Conservation (phyloP, 305 asterid species). For the Fraxinus dipetala region DNA sequence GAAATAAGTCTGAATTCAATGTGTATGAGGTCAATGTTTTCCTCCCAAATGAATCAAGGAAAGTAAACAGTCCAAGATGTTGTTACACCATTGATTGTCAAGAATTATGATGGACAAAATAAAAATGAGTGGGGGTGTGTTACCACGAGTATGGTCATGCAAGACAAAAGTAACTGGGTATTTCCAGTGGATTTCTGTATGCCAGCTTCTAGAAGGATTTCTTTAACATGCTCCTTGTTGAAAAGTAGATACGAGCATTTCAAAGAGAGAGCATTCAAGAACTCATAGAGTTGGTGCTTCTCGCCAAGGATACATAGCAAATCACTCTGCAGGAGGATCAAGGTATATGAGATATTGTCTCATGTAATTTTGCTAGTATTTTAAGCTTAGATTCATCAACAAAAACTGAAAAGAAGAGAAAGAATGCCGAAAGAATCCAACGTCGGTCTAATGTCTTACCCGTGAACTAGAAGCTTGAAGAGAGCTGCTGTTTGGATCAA, state of each 20-base stretch:
- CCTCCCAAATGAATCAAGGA: not conserved
- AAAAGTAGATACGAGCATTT: conserved; percentile 90
- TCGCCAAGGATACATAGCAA: conserved; percentile 67
- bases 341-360: conserved; percentile 25
- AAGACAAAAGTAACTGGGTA: conserved; percentile 63
- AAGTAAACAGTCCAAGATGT: conserved; percentile 1
- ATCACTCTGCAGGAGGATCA: conserved; percentile 58
- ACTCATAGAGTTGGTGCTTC: conserved; percentile 76
- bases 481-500: conserved; percentile 68
- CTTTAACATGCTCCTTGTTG: conserved; percentile 81
- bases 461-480: conserved; percentile 54
- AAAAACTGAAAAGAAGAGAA: conserved; percentile 7
- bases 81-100: conserved; percentile 22
- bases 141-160: conserved; percentile 98
- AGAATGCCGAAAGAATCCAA: conserved; percentile 15
- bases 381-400: conserved; percentile 6
- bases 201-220: conserved; percentile 71
- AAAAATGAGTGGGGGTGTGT: conserved; percentile 19
- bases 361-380: conserved; percentile 11
- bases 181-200: conserved; percentile 68
- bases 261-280: conserved; percentile 63
- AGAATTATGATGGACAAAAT: conserved; percentile 11
- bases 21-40: not conserved
- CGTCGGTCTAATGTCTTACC: conserved; percentile 50
- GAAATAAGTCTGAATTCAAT: not conserved